Conservation (phyloP, 345 rosid genomes). For the Gossypium arboreum region DNA sequence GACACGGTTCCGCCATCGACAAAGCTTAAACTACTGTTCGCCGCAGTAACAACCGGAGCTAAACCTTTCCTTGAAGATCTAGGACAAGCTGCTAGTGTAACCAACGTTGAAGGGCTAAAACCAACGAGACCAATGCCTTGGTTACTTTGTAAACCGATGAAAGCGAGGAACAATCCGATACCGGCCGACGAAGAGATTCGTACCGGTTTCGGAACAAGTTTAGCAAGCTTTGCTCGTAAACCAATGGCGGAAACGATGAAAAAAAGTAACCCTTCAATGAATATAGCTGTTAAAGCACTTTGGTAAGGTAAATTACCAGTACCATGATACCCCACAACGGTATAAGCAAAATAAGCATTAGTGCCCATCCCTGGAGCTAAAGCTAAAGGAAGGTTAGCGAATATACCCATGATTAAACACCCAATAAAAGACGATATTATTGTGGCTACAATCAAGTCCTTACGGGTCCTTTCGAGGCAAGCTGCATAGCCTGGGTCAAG, state of each 20-base stretch:
- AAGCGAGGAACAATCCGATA: slow-evolving; percentile 79
- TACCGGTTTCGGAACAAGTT: slow-evolving; percentile 78
- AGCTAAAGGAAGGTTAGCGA: slow-evolving; percentile 76
- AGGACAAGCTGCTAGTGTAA: slow-evolving; percentile 81
- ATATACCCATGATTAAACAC: slow-evolving; percentile 70
- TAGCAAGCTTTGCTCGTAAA: slow-evolving; percentile 66
- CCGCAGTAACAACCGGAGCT: slow-evolving; percentile 56
- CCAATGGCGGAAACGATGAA: slow-evolving; percentile 73
- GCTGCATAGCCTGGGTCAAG: slow-evolving; percentile 72
- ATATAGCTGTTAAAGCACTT: slow-evolving; percentile 70
- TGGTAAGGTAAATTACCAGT: slow-evolving; percentile 67
- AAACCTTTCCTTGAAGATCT: slow-evolving; percentile 45
- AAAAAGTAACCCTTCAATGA: slow-evolving; percentile 73
- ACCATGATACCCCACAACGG: slow-evolving; percentile 93
- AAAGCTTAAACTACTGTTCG: slow-evolving; percentile 58
- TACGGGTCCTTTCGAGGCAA: slow-evolving; percentile 54
- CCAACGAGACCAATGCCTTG: slow-evolving; percentile 84
- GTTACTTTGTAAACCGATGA: slow-evolving; percentile 74
- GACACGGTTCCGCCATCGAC: slow-evolving; percentile 64
- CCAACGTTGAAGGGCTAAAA: slow-evolving; percentile 65
- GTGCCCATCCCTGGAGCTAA: slow-evolving; percentile 92
- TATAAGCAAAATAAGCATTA: slow-evolving; percentile 81
- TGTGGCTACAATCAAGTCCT: slow-evolving; percentile 82
- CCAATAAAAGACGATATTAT: slow-evolving; percentile 69
- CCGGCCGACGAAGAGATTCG: slow-evolving; percentile 82